Base-by-base conservation (phyloP, 129 eudicot species). In the Solidago caesia region DNA sequence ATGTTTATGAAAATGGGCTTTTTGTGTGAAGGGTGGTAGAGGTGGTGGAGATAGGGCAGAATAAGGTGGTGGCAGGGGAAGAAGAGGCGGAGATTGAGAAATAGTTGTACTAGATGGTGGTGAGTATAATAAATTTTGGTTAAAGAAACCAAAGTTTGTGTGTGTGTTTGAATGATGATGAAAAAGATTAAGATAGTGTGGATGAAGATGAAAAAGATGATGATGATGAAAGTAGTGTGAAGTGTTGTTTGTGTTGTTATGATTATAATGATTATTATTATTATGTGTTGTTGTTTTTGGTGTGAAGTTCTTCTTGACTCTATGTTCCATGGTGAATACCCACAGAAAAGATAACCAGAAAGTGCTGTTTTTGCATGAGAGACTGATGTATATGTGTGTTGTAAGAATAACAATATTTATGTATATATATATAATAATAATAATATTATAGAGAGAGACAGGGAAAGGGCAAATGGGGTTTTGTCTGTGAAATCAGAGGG, bases 81-180 rank as follows among this genome's bases (percentile, higher is more conserved):
- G 92, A 52, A 87, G 82, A 67, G 97, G 97, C 8, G 96, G 90
- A 55, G 96, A 71, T 79, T 90, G 88, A 52, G 97, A 72, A 85
- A 33, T 33, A 21, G 21, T 21, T 21, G 21, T 21, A 33, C 39
- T 33, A 33, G 39, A 33, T 33, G 94, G 65, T 80, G 79, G 75
- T 74, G 87, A 87, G 70, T 84, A 56, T 33, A 33, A 86, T n/a
- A 79, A 89, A 72, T 88, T 87, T 68, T 83, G 83, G 75, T 85
- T 83, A 8, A 62, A 27, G 67, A 83, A 75, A 5, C 80, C 73
- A 27, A 60, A 73, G 53, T 80, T 86, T 9, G 83, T 57, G 83
- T 59, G 67, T 6, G 82, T 33, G 39, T 33, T 33, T 33, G 39
- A 33, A 33, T 33, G 8, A 64, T 84, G 83, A 16, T 87, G 85